Conservation (phyloP, 805 yeast species). For the Tanozyma kutaoensis region DNA sequence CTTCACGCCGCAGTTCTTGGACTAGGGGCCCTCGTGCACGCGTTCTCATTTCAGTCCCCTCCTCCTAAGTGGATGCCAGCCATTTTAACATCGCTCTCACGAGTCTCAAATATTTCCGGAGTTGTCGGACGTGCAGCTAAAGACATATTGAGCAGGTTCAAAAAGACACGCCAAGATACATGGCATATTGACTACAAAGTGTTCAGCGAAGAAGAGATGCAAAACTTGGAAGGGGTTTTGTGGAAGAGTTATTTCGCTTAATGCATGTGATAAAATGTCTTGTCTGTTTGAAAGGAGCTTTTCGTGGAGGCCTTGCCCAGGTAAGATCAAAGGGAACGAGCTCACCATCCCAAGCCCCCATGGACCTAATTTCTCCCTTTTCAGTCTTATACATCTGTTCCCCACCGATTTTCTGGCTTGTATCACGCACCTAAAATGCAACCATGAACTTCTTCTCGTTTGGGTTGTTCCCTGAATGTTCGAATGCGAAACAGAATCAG, state of each 20-base stretch:
- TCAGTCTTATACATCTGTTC: too few relatives aligned
- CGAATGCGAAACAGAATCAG: too few relatives aligned
- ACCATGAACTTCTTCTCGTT: too few relatives aligned
- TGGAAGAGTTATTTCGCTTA: slow-evolving; percentile 87
- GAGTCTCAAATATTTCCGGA: slow-evolving; percentile 63
- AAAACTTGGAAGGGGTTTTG: slow-evolving; percentile 86
- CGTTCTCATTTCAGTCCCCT: slow-evolving; percentile 85
- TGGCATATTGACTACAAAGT: slow-evolving; percentile 82
- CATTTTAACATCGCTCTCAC: slow-evolving; percentile 55
- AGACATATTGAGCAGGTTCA: slow-evolving; percentile 67
- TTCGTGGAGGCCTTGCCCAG: too few relatives aligned
- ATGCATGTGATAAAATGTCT: too few relatives aligned
- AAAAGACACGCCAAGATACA: slow-evolving; percentile 85
- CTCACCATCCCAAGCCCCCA: too few relatives aligned
- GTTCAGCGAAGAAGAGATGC: slow-evolving; percentile 68
- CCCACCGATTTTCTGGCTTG: too few relatives aligned
- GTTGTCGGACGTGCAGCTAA: slow-evolving; percentile 76
- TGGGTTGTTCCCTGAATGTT: too few relatives aligned
- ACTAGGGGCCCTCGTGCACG: slow-evolving; percentile 74
- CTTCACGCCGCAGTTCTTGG: slow-evolving; percentile 86
- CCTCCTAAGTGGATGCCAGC: slow-evolving; percentile 85
- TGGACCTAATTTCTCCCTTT: too few relatives aligned
- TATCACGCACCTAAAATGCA: too few relatives aligned
- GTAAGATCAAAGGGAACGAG: too few relatives aligned
- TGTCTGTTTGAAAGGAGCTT: too few relatives aligned